Evolutionary conservation across 2,329 filamentous ascomycete genomes (phyloP).

Genomic region (Fusarium neocosmosporiellum): DNA sequence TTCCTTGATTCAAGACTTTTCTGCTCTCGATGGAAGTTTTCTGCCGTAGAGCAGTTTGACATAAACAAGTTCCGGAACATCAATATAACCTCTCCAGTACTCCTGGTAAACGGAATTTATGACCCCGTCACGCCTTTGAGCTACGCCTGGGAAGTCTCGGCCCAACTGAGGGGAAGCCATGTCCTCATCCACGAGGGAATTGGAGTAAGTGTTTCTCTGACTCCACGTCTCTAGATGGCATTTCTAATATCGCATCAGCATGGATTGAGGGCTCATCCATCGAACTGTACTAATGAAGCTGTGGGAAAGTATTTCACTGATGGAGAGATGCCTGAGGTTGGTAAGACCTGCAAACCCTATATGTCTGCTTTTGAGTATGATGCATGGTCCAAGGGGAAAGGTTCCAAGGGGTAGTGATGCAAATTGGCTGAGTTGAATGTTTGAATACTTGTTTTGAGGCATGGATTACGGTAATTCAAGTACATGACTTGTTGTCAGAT

Average conservation of each 20-base stretch:
- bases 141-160: background rate
- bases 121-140: background rate
- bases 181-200: background rate
- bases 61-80: background rate
- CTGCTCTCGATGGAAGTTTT: background rate
- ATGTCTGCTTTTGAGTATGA: background rate
- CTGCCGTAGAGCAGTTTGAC: background rate
- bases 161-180: background rate
- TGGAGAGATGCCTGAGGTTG: constrained; percentile 1
- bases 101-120: background rate
- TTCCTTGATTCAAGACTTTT: too few relatives aligned
- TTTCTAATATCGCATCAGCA: background rate
- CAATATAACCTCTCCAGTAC: background rate
- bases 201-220: background rate
- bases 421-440: background rate
- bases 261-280: background rate
- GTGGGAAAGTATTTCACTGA: constrained; percentile 3
- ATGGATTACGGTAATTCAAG: background rate
- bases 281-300: background rate
- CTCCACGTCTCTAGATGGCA: background rate
- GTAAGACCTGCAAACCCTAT: constrained; percentile 5
- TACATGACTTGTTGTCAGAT: background rate
- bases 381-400: background rate
- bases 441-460: background rate
- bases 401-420: background rate